A percentile compares a stretch with the other conserved stretches of the same genome.
Conservation (phyloP, 2,329 filamentous ascomycete genomes). For the Periconia sp. region DNA sequence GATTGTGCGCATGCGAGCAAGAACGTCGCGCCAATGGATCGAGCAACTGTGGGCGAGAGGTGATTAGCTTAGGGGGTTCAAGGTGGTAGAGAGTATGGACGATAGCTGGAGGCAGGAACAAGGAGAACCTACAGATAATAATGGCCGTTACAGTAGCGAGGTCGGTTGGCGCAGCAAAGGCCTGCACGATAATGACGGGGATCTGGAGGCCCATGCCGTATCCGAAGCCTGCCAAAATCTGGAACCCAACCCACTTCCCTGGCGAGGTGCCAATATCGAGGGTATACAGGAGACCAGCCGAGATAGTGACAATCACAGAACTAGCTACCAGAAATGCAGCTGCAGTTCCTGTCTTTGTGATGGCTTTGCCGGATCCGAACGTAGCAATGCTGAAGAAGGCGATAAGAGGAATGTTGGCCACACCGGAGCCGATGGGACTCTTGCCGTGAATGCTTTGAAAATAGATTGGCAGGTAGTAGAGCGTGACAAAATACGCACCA, state of each 20-base stretch:
- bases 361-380: no score
- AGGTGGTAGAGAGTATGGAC: no score
- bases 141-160: slow-evolving; percentile 6
- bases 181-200: not conserved
- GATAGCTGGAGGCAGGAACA: no score
- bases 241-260: slow-evolving; percentile 50
- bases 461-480: slow-evolving; percentile 53
- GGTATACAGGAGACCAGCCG: slow-evolving; percentile 30
- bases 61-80: no score
- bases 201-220: not conserved
- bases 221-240: slow-evolving; percentile 42
- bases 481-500: slow-evolving; percentile 41
- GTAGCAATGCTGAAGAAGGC: no score
- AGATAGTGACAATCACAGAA: slow-evolving; percentile 22
- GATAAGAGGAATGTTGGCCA: slow-evolving; percentile 48
- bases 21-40: slow-evolving; percentile 43
- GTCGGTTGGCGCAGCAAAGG: not conserved
- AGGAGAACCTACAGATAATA: not conserved
- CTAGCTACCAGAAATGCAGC: slow-evolving; percentile 36
- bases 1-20: slow-evolving; percentile 42
- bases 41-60: slow-evolving; percentile 32
- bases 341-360: slow-evolving; percentile 35
- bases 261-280: slow-evolving; percentile 38
- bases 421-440: slow-evolving; percentile 39
- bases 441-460: slow-evolving; percentile 47